Evolutionary conservation across 352 stramenopile genomes (phyloP).

Genomic region (Pythium oligandrum): DNA sequence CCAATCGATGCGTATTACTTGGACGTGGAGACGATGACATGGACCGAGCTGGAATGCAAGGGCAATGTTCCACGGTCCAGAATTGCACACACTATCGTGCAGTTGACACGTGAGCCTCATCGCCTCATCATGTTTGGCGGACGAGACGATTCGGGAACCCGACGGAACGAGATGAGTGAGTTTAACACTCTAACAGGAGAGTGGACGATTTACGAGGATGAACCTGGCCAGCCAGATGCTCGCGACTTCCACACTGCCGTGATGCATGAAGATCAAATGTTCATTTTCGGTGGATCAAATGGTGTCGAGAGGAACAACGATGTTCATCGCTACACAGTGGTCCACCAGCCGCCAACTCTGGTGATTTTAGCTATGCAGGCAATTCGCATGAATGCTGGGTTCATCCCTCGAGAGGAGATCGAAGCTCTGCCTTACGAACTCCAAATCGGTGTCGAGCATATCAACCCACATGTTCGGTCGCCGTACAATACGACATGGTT

Average conservation of each 20-base stretch:
- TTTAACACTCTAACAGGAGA: slow-evolving; percentile 54
- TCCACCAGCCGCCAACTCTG: slow-evolving; percentile 57
- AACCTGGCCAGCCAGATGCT: slow-evolving; percentile 60
- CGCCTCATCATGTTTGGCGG: slow-evolving; percentile 78
- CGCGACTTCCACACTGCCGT: slow-evolving; percentile 80
- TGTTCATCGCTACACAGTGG: slow-evolving; percentile 61
- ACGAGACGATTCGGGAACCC: slow-evolving; percentile 59
- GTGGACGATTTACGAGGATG: slow-evolving; percentile 56
- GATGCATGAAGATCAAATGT: slow-evolving; percentile 70
- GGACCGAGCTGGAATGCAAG: slow-evolving; percentile 52
- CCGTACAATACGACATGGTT: slow-evolving; percentile 68
- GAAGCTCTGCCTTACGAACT: slow-evolving; percentile 57
- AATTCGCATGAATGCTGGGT: slow-evolving; percentile 39
- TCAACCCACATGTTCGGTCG: slow-evolving; percentile 63
- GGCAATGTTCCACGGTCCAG: slow-evolving; percentile 65
- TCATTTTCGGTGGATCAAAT: slow-evolving; percentile 81
- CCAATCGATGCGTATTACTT: slow-evolving; percentile 76
- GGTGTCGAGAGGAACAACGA: slow-evolving; percentile 82
- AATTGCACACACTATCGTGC: slow-evolving; percentile 75
- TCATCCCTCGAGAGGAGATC: slow-evolving; percentile 34
- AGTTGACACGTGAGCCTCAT: slow-evolving; percentile 36
- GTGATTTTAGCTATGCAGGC: slow-evolving; percentile 68
- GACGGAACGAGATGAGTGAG: slow-evolving; percentile 69
- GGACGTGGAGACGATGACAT: slow-evolving; percentile 67
- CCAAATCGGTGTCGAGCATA: slow-evolving; percentile 54